A percentile compares a stretch with the other conserved stretches of the same genome.
Conservation (phyloP, 1,284 basidiomycete species). For the Lentinus polychrous region DNA sequence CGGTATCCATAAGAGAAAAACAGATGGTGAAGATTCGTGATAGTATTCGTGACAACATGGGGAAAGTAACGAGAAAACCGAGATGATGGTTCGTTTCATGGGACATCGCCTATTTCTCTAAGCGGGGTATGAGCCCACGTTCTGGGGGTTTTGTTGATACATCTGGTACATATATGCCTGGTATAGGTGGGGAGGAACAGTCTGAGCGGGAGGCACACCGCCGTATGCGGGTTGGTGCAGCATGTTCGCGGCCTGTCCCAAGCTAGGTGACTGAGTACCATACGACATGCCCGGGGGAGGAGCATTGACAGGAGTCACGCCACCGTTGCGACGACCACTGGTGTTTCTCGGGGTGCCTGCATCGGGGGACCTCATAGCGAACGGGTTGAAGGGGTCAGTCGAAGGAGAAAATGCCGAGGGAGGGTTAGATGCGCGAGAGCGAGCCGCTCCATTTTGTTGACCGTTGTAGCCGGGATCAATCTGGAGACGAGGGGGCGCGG, state of each 20-base stretch:
- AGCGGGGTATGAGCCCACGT: constrained; percentile 70
- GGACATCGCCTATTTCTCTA: constrained; percentile 32
- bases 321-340: constrained; percentile 46
- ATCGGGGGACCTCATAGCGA: constrained; percentile 59
- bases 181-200: constrained; percentile 65
- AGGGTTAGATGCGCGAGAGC: constrained; percentile 43
- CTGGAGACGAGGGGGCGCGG: constrained; percentile 66
- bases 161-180: constrained; percentile 78
- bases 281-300: constrained; percentile 45
- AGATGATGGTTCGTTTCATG: constrained; percentile 4
- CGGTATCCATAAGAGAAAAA: constrained; percentile 12
- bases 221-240: constrained; percentile 59
- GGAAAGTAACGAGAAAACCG: constrained; percentile 6
- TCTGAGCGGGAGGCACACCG: constrained; percentile 45
- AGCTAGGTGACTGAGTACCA: constrained; percentile 51
- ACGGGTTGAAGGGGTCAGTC: constrained; percentile 71
- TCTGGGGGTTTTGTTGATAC: constrained; percentile 64
- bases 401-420: constrained; percentile 53
- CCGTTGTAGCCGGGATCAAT: constrained; percentile 54
- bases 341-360: constrained; percentile 40
- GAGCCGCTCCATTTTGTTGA: constrained; percentile 29
- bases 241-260: constrained; percentile 46
- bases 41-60: constrained; percentile 10
- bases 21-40: neutral
- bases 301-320: constrained; percentile 26